A percentile compares a stretch with the other conserved stretches of the same genome.
phyloP scores from a whole-genome alignment of 352 stramenopile genomes.

The Globisporangium lucens region DNA sequence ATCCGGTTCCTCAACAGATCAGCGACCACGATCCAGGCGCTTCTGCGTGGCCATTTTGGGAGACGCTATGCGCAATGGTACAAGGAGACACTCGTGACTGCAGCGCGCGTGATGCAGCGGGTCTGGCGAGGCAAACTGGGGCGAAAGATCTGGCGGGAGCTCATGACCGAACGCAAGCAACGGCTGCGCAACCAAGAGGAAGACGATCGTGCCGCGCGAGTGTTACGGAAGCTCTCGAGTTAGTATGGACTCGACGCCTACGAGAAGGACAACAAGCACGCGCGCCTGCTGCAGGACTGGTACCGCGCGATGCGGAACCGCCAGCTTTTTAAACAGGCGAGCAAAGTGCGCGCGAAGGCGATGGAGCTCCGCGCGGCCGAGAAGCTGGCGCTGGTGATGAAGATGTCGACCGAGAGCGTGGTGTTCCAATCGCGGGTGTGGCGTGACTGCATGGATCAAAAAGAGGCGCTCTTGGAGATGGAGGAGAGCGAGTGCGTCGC shows the following conservation, averaged over 20 bases:
- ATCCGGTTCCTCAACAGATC: constrained; percentile 37
- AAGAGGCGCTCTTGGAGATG: constrained; percentile 35
- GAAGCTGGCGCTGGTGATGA: constrained; percentile 31
- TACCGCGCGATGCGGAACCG: constrained; percentile 54
- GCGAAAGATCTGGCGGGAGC: constrained; percentile 53
- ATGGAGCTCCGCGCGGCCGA: constrained; percentile 26
- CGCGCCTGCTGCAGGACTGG: constrained; percentile 58
- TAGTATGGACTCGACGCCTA: constrained; percentile 55
- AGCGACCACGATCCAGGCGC: constrained; percentile 56
- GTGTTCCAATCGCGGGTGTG: constrained; percentile 72
- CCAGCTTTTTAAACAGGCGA: constrained; percentile 49
- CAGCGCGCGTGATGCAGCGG: constrained; percentile 43
- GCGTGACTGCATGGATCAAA: constrained; percentile 57
- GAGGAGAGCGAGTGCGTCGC: constrained; percentile 37
- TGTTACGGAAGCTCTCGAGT: constrained; percentile 57
- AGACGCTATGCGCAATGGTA: constrained; percentile 31
- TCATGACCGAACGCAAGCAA: constrained; percentile 41
- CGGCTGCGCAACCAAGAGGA: constrained; percentile 52
- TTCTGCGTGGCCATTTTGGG: constrained; percentile 48
- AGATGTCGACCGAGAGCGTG: constrained; percentile 34
- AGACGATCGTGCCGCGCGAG: constrained; percentile 48
- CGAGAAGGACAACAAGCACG: constrained; percentile 30
- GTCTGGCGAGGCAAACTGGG: constrained; percentile 56
- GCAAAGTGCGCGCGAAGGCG: constrained; percentile 21
- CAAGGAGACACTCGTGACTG: constrained; percentile 28